These are phyloP conservation scores for Clarireedia monteithiana DNA, from an alignment of 2,329 filamentous ascomycete species.

Conservation along the genomic window DNA sequence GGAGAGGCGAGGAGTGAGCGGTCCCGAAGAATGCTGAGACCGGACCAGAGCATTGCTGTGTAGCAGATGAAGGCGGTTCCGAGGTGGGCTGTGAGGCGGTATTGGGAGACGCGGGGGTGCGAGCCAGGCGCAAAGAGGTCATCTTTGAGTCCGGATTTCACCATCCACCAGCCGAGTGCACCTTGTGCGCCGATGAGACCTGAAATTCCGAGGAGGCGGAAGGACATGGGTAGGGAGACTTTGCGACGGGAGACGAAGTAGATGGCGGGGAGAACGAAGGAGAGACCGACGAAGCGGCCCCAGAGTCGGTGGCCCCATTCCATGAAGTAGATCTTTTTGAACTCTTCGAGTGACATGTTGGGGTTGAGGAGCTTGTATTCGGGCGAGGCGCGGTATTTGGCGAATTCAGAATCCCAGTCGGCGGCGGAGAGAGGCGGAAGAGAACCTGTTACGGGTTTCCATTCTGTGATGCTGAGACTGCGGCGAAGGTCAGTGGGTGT, in stretches of 20 bases:
- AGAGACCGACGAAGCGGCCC: constrained; percentile 84
- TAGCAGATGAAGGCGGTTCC: constrained; percentile 90
- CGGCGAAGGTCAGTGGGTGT: background rate
- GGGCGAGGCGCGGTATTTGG: constrained; percentile 84
- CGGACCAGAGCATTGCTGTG: constrained; percentile 86
- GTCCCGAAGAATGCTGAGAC: constrained; percentile 74
- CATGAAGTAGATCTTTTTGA: constrained; percentile 99
- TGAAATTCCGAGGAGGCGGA: constrained; percentile 74
- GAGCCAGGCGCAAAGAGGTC: constrained; percentile 88
- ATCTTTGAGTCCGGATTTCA: constrained; percentile 90
- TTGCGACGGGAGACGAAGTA: constrained; percentile 80
- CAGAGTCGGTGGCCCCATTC: constrained; percentile 95
- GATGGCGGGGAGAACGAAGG: constrained; percentile 78
- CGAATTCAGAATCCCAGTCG: constrained; percentile 90
- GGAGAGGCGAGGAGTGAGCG: constrained; percentile 64
- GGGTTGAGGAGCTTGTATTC: constrained; percentile 91
- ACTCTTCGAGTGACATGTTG: constrained; percentile 85
- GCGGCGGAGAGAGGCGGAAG: constrained; percentile 69
- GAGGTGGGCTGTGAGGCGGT: constrained; percentile 82
- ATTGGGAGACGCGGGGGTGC: constrained; percentile 90
- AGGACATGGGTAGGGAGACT: constrained; percentile 71
- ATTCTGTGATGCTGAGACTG: constrained; percentile 96
- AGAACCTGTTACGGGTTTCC: constrained; percentile 91
- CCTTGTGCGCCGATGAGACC: constrained; percentile 91
- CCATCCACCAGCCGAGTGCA: constrained; percentile 99